Conservation (phyloP, 1,139 yeast species). For the Geotrichum fermentans region DNA sequence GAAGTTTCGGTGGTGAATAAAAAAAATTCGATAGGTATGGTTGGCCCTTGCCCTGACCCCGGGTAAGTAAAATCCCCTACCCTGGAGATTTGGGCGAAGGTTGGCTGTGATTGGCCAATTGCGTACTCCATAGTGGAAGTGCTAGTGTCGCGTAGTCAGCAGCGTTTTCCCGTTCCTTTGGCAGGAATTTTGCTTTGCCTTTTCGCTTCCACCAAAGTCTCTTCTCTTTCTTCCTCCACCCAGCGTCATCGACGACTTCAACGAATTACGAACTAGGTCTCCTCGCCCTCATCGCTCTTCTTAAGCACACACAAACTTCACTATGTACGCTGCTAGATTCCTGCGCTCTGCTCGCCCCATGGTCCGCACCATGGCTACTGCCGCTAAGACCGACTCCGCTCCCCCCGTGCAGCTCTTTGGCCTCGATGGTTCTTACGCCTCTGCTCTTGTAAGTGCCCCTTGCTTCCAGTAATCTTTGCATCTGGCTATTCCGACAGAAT, state of each 20-base stretch:
- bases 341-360: slow-evolving; percentile 23
- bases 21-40: background rate
- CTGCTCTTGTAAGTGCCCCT: slow-evolving; percentile 52
- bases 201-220: background rate
- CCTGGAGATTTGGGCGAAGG: background rate
- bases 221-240: background rate
- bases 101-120: slow-evolving; percentile 5
- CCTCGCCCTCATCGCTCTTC: background rate
- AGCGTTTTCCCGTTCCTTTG: background rate
- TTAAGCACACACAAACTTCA: background rate
- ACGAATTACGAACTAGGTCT: slow-evolving; percentile 2
- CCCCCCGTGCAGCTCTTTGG: slow-evolving; percentile 96
- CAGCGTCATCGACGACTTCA: slow-evolving; percentile 11
- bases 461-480: background rate
- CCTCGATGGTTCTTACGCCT: slow-evolving; percentile 93
- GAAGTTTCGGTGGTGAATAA: background rate
- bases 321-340: slow-evolving; percentile 21
- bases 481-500: no score
- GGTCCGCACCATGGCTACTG: slow-evolving; percentile 43
- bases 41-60: background rate
- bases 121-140: background rate
- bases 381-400: slow-evolving; percentile 52
- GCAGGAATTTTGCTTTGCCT: background rate
- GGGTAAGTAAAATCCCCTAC: background rate
- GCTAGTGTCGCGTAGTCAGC: background rate